phyloP scores from a whole-genome alignment of 2,329 filamentous ascomycete genomes.

The Lachnellula arida region DNA sequence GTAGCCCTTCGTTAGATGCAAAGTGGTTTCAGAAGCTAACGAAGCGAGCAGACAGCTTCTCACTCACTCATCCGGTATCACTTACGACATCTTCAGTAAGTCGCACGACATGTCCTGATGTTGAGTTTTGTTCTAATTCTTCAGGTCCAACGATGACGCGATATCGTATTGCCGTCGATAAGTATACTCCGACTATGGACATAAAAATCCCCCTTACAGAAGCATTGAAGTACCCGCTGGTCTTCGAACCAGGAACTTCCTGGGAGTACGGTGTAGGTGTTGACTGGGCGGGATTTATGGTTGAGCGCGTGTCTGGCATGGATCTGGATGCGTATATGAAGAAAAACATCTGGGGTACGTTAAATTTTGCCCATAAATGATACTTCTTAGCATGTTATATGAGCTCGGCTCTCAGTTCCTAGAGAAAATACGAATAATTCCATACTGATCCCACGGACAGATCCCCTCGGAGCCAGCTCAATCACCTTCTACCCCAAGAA shows the following conservation, averaged over 20 bases:
- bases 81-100: conserved; percentile 24
- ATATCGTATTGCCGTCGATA: conserved; percentile 6
- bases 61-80: conserved; percentile 25
- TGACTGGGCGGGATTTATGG: conserved; percentile 50
- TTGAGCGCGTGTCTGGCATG: conserved; percentile 38
- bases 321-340: conserved; percentile 39
- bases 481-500: conserved; percentile 20
- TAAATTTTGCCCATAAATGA: too few relatives aligned
- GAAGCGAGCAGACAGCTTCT: conserved; percentile 21
- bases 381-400: too few relatives aligned
- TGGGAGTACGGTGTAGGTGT: conserved; percentile 54
- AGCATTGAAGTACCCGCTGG: conserved; percentile 39
- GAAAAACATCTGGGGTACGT: conserved; percentile 36
- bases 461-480: conserved; percentile 18
- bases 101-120: background rate
- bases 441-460: too few relatives aligned
- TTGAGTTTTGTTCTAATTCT: background rate
- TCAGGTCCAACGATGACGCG: conserved; percentile 12
- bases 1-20: background rate
- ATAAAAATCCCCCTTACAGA: background rate
- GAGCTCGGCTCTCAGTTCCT: too few relatives aligned
- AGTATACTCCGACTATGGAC: background rate
- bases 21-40: background rate
- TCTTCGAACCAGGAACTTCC: conserved; percentile 58
- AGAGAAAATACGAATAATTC: too few relatives aligned